Percentiles rank a stretch among this genome's conserved stretches.
Evolutionary conservation across 2,329 filamentous ascomycete species (phyloP).

Genomic region (Penicillium aurantiogriseum): DNA sequence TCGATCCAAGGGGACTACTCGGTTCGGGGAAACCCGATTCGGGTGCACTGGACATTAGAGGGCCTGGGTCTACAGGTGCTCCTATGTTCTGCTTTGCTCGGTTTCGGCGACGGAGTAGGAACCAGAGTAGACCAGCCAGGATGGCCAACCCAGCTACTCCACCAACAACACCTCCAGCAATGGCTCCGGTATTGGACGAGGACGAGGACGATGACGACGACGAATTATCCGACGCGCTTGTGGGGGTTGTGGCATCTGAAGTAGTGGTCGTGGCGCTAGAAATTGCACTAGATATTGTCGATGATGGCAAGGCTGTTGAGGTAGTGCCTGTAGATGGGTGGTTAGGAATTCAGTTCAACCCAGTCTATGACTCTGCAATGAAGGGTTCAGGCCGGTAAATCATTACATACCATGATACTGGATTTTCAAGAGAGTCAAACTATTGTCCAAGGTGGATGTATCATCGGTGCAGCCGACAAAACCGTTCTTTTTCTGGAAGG

Average conservation of each 20-base stretch:
- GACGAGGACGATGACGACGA: slow-evolving; percentile 1
- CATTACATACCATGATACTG: slow-evolving; percentile 2
- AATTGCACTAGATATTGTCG: background rate
- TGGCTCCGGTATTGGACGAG: slow-evolving; percentile 4
- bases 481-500: slow-evolving; percentile 8
- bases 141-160: slow-evolving; percentile 18
- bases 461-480: slow-evolving; percentile 18
- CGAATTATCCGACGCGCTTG: background rate
- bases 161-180: slow-evolving; percentile 19
- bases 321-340: background rate
- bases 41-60: background rate
- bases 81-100: background rate
- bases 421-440: slow-evolving; percentile 1
- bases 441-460: background rate
- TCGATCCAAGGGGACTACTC: background rate
- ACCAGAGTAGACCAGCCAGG: slow-evolving; percentile 15
- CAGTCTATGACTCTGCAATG: background rate
- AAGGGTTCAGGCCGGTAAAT: background rate
- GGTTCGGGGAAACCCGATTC: background rate
- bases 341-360: background rate
- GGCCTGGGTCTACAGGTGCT: background rate
- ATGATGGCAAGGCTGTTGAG: background rate
- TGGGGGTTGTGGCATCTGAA: background rate
- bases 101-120: slow-evolving; percentile 12
- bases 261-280: background rate